Evolutionary conservation across 305 asterid genomes (phyloP), one percentile per base, ranked within the genome.

Genomic region (Ajuga reptans): DNA sequence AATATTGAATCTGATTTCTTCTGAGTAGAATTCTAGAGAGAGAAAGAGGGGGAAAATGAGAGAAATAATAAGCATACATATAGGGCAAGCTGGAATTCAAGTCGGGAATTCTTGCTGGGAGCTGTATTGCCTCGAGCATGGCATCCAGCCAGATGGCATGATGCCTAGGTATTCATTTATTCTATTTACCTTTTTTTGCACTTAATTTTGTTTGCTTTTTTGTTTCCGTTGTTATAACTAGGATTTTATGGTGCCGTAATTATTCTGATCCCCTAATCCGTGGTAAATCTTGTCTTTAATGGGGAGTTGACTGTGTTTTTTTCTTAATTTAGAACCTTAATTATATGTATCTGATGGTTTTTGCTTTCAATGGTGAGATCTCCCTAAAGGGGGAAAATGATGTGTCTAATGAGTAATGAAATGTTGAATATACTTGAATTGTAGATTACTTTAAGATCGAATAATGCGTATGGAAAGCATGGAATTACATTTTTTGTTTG

Each of bases 11-110:
- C 7, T 34, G 47, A 16, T 18, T 6, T 33, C 21, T 0, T 34
- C 61, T 8, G 41, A 18, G 53, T 1, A 8, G 39, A 24, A 6
- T 61, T 42, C 18, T 43, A 54, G 58, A 29, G 37, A 43, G 15
- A 24, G 60, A 67, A 15, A 54, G 58, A 29, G 37, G 31, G 15
- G 27, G 60, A 67, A 15, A 18, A 87, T 84, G 95, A 84, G 95
- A 73, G 27, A 21, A 21, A 21, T 21, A 0, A 21, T 21, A 21
- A 21, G 27, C 27, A 21, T 21, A 21, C 27, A 21, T 21, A 21
- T 21, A 1, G 27, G 27, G 27, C 27, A 21, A 21, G 27, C 27
- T 21, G 27, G 27, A 21, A 21, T 21, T 21, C 27, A 21, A 2
- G 27, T 21, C 27, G 27, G 27, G 27, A 21, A 21, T 21, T 21